phyloP scores from a whole-genome alignment of 148 eudicot genomes.

The Pharnaceum exiguum region DNA sequence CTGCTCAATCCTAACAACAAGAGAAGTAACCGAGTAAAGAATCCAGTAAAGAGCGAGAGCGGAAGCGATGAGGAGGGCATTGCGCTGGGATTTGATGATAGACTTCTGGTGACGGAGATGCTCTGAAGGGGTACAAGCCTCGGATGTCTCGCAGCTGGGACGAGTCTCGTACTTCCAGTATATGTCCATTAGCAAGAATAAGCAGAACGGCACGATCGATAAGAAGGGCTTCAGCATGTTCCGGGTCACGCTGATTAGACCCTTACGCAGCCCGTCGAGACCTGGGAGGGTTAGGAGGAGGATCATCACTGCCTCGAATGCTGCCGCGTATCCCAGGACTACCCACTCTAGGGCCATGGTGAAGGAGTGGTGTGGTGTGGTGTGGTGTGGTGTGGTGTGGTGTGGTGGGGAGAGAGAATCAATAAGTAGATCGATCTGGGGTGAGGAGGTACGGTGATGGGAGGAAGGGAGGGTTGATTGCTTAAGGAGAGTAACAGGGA shows the following conservation, averaged over 20 bases:
- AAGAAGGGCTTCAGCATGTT: conserved; percentile 69
- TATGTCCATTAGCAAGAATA: conserved; percentile 61
- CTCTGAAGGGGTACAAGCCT: conserved; percentile 63
- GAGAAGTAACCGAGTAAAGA: conserved; percentile 57
- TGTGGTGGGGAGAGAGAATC: too few relatives aligned
- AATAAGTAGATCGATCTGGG: too few relatives aligned
- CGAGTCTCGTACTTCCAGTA: conserved; percentile 90
- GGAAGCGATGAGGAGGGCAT: conserved; percentile 61
- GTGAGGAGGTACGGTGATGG: too few relatives aligned
- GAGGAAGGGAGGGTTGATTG: too few relatives aligned
- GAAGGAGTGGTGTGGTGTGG: neutral
- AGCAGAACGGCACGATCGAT: conserved; percentile 62
- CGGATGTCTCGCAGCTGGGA: conserved; percentile 50
- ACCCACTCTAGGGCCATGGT: conserved; percentile 89
- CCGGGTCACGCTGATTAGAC: conserved; percentile 52
- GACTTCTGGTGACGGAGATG: conserved; percentile 83
- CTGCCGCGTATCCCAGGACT: conserved; percentile 84
- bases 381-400: too few relatives aligned
- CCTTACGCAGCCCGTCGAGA: conserved; percentile 63
- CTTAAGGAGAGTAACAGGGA: too few relatives aligned
- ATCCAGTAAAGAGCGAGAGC: conserved; percentile 79
- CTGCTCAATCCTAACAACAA: conserved; percentile 53
- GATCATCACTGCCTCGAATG: conserved; percentile 80
- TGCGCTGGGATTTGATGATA: conserved; percentile 72
- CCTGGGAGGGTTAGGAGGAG: conserved; percentile 74